These are phyloP conservation scores for Castanea crenata DNA, from an alignment of 306 rosid genomes.

Conservation along the genomic window DNA sequence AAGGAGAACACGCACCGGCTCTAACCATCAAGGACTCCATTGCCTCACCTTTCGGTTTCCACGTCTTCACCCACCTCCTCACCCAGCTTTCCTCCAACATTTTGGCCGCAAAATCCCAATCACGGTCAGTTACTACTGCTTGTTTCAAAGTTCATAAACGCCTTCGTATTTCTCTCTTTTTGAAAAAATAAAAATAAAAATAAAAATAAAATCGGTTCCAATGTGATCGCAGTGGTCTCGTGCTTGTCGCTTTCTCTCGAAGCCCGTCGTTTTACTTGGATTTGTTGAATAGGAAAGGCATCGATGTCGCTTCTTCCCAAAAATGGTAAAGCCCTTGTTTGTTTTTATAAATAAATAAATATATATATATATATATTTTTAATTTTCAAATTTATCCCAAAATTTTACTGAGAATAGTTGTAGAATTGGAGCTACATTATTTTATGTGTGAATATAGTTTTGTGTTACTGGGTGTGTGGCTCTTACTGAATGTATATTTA, in stretches of 20 bases:
- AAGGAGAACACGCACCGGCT: conserved; percentile 86
- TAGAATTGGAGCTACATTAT: no score
- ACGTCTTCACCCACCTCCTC: conserved; percentile 61
- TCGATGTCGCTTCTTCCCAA: conserved; percentile 46
- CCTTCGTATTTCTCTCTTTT: neutral
- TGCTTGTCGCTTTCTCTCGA: conserved; percentile 66
- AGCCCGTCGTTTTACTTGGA: conserved; percentile 64
- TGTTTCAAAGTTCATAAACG: neutral
- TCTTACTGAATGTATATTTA: neutral
- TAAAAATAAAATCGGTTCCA: neutral
- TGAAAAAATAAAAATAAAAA: no score
- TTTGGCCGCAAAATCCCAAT: conserved; percentile 64
- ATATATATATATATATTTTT: neutral
- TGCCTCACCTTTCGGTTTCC: conserved; percentile 58
- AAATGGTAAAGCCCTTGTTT: conserved; percentile 43
- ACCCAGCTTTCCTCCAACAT: conserved; percentile 57
- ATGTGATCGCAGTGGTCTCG: conserved; percentile 46
- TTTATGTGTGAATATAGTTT: no score
- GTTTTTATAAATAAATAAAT: neutral
- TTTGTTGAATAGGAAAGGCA: conserved; percentile 50
- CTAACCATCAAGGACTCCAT: conserved; percentile 72
- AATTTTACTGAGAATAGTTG: neutral
- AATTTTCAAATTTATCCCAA: neutral
- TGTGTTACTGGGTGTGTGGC: no score
- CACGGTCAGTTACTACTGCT: conserved; percentile 48